These are phyloP conservation scores for Lepiota venenata DNA, from an alignment of 768 basidiomycete species.

Conservation along the genomic window DNA sequence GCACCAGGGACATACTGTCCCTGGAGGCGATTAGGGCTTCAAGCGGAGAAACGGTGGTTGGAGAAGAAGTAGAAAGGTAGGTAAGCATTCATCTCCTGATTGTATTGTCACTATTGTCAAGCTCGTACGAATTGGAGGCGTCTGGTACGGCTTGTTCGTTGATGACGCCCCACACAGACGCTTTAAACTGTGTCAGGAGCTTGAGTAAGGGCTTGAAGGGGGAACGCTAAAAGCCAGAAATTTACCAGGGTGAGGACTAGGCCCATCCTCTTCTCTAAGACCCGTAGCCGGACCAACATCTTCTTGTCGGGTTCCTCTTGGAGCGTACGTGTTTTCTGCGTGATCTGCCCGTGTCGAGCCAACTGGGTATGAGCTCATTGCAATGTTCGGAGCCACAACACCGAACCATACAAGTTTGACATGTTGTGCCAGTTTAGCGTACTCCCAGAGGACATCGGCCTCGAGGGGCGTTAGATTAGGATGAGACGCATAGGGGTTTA, in stretches of 20 bases:
- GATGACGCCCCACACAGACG: slow-evolving; percentile 93
- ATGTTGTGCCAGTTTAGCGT: slow-evolving; percentile 81
- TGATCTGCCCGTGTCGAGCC: slow-evolving; percentile 40
- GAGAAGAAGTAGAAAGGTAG: background rate
- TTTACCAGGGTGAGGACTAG: slow-evolving; percentile 88
- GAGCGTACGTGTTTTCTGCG: slow-evolving; percentile 63
- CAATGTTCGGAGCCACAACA: background rate
- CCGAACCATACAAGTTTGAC: slow-evolving; percentile 62
- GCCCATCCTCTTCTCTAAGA: slow-evolving; percentile 92
- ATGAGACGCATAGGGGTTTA: slow-evolving; percentile 77
- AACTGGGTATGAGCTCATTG: background rate
- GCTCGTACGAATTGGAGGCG: slow-evolving; percentile 14
- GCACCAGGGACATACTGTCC: background rate
- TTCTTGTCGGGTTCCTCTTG: slow-evolving; percentile 75
- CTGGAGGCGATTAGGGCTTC: background rate
- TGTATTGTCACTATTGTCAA: slow-evolving; percentile 24
- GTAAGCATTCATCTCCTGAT: slow-evolving; percentile 19
- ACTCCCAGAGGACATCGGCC: slow-evolving; percentile 87
- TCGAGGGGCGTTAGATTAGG: slow-evolving; percentile 64
- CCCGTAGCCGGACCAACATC: slow-evolving; percentile 71
- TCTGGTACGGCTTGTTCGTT: slow-evolving; percentile 61
- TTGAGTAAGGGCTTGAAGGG: background rate
- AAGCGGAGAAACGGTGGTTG: background rate
- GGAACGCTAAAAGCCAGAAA: slow-evolving; percentile 7
- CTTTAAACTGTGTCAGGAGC: slow-evolving; percentile 70